phyloP scores from a whole-genome alignment of 768 basidiomycete genomes.

The Lactarius deliciosus region DNA sequence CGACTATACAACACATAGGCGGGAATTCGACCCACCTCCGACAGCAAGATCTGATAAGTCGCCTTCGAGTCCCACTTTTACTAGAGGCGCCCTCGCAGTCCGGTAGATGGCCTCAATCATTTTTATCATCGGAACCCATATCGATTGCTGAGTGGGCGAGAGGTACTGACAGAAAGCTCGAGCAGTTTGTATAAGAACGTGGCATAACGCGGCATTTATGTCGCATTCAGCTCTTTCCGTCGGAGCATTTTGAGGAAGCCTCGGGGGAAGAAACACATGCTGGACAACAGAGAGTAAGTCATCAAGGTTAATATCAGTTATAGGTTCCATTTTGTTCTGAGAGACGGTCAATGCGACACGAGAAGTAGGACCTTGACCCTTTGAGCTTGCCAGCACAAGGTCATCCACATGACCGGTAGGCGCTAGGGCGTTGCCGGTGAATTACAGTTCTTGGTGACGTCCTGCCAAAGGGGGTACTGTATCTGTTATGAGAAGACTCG shows the following conservation, averaged over 20 bases:
- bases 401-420: neutral
- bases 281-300: slow-evolving; percentile 2
- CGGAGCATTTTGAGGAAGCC: slow-evolving; percentile 14
- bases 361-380: neutral
- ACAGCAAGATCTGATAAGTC: neutral
- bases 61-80: neutral
- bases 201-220: slow-evolving; percentile 7
- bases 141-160: neutral
- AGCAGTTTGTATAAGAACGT: slow-evolving; percentile 10
- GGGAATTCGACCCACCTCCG: slow-evolving; percentile 1
- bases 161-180: neutral
- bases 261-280: slow-evolving; percentile 23
- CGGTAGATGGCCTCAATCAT: neutral
- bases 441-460: neutral
- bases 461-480: neutral
- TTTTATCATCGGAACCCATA: slow-evolving; percentile 6
- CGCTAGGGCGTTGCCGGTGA: neutral
- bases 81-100: neutral
- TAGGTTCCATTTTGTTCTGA: neutral
- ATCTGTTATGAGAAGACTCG: neutral
- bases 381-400: neutral
- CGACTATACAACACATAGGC: no score
- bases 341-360: neutral
- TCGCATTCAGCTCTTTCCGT: neutral
- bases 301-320: neutral